Conservation (phyloP, 2,329 filamentous ascomycete species). For the Ascochyta lentis region DNA sequence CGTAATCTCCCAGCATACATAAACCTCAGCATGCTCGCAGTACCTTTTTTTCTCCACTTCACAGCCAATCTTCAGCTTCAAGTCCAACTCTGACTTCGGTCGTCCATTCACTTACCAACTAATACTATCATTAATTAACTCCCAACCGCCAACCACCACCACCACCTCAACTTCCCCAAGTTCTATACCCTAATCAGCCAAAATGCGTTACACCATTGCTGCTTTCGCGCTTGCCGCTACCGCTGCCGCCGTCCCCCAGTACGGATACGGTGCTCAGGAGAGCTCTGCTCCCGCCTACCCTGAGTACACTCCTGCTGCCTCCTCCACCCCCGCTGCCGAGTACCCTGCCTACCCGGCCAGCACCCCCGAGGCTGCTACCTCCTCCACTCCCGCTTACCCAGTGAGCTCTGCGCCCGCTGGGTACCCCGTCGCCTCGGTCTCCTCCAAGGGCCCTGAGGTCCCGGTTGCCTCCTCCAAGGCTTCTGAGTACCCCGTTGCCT, state of each 20-base stretch:
- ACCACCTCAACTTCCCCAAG: slow-evolving; percentile 32
- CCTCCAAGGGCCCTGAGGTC: slow-evolving; percentile 11
- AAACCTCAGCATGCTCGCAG: slow-evolving; percentile 34
- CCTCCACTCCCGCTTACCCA: not conserved
- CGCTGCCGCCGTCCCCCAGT: slow-evolving; percentile 41
- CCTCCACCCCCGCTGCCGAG: slow-evolving; percentile 20
- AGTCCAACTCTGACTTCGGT: slow-evolving; percentile 49
- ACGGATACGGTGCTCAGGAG: slow-evolving; percentile 33
- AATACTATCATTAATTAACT: slow-evolving; percentile 50
- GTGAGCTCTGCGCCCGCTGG: slow-evolving; percentile 13
- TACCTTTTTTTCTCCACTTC: slow-evolving; percentile 39
- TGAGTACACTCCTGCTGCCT: slow-evolving; percentile 30
- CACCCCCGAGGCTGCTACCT: slow-evolving; percentile 5
- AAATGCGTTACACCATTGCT: slow-evolving; percentile 49
- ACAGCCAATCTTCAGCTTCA: slow-evolving; percentile 48
- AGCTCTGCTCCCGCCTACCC: slow-evolving; percentile 34
- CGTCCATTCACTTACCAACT: slow-evolving; percentile 52
- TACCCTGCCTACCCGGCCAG: slow-evolving; percentile 26
- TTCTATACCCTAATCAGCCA: slow-evolving; percentile 45
- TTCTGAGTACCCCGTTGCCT: slow-evolving; percentile 22
- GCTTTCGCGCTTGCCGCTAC: slow-evolving; percentile 41
- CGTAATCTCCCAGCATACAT: slow-evolving; percentile 50
- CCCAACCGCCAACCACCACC: slow-evolving; percentile 28
- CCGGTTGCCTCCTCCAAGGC: slow-evolving; percentile 18
- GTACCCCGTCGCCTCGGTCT: slow-evolving; percentile 12